These are phyloP conservation scores for Favolaschia claudopus DNA, from an alignment of 768 basidiomycete species.

Conservation along the genomic window DNA sequence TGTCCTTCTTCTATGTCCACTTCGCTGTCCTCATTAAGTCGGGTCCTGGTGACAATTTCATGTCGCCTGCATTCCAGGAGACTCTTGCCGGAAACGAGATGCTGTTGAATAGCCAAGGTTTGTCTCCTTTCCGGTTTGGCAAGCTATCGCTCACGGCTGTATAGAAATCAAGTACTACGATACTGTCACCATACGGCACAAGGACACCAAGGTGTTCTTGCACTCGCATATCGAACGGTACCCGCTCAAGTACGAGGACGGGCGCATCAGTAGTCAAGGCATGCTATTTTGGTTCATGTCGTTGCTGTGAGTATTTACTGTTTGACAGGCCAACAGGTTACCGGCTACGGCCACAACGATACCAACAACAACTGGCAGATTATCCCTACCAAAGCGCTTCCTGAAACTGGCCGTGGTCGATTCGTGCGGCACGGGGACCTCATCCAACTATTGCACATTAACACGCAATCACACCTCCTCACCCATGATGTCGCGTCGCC, in stretches of 20 bases:
- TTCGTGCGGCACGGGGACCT: constrained; percentile 90
- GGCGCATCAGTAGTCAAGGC: constrained; percentile 95
- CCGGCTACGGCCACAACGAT: constrained; percentile 93
- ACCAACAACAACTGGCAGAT: constrained; percentile 96
- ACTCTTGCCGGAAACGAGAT: constrained; percentile 92
- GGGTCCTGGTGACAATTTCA: constrained; percentile 94
- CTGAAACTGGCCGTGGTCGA: constrained; percentile 92
- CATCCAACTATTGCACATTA: constrained; percentile 88
- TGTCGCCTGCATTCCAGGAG: constrained; percentile 99
- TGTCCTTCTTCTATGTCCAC: constrained; percentile 96
- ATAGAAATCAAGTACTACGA: constrained; percentile 95
- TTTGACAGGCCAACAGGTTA: constrained; percentile 87
- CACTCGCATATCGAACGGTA: constrained; percentile 94
- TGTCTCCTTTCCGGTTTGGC: constrained; percentile 19
- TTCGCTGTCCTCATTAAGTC: constrained; percentile 88
- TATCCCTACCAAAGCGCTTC: constrained; percentile 93
- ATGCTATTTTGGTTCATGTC: constrained; percentile 5
- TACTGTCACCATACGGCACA: constrained; percentile 86
- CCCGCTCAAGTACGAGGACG: constrained; percentile 94
- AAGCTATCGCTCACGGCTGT: not conserved
- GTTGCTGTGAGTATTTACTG: not conserved
- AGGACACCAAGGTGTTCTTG: constrained; percentile 90
- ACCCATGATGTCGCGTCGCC: constrained; percentile 99
- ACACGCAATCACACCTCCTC: constrained; percentile 82
- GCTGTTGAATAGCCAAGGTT: constrained; percentile 90